These are phyloP conservation scores for Sanghuangporus weigelae DNA, from an alignment of 1,284 basidiomycete genomes.

Conservation along the genomic window DNA sequence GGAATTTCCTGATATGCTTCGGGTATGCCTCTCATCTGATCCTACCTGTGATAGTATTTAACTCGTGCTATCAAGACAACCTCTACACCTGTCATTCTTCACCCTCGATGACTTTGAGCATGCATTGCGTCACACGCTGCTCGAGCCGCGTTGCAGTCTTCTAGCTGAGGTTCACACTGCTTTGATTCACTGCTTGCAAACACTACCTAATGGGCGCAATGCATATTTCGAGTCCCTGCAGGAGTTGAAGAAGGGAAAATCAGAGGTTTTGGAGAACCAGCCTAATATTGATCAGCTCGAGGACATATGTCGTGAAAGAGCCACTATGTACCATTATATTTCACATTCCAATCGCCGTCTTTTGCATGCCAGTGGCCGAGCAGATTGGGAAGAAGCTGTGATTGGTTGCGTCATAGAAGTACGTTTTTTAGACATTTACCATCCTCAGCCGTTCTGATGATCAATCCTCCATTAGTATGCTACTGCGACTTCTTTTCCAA, in stretches of 20 bases:
- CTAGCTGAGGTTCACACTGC: constrained; percentile 86
- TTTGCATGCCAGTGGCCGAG: constrained; percentile 45
- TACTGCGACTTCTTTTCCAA: constrained; percentile 67
- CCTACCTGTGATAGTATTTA: constrained; percentile 1
- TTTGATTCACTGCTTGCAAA: constrained; percentile 85
- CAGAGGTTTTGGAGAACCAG: constrained; percentile 30
- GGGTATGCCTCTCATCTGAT: constrained; percentile 46
- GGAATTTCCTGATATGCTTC: constrained; percentile 91
- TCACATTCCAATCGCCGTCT: too few relatives aligned
- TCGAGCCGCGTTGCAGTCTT: constrained; percentile 70
- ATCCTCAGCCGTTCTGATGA: constrained; percentile 4
- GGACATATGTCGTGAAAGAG: constrained; percentile 34
- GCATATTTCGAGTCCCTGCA: constrained; percentile 64
- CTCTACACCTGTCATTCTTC: constrained; percentile 85
- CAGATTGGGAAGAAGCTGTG: constrained; percentile 83
- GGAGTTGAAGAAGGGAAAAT: constrained; percentile 37
- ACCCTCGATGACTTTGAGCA: constrained; percentile 92
- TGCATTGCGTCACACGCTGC: constrained; percentile 72
- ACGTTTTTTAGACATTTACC: constrained; percentile 29
- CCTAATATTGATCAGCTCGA: constrained; percentile 56
- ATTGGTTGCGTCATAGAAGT: constrained; percentile 89
- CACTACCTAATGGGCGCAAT: constrained; percentile 66
- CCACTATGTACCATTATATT: too few relatives aligned
- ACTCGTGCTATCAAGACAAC: constrained; percentile 49
- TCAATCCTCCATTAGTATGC: constrained; percentile 55